phyloP scores from a whole-genome alignment of 2,329 filamentous ascomycete genomes.

The Aspergillus phoenicis region DNA sequence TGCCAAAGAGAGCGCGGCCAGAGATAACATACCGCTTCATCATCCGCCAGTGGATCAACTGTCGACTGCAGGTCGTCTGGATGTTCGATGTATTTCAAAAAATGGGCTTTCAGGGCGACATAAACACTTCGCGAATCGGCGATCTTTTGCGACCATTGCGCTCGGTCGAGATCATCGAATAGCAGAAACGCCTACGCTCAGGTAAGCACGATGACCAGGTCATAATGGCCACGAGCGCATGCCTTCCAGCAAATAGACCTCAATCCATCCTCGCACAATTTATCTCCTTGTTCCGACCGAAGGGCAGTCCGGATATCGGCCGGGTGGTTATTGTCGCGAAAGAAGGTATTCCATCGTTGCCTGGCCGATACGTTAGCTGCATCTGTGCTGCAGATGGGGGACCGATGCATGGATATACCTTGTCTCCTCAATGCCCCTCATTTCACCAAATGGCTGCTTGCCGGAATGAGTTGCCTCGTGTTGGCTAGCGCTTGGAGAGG shows the following conservation, averaged over 20 bases:
- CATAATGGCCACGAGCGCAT: constrained; percentile 17
- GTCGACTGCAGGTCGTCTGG: constrained; percentile 76
- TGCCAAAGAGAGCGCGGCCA: constrained; percentile 48
- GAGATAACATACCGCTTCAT: constrained; percentile 60
- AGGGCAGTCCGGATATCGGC: constrained; percentile 68
- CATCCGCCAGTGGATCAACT: constrained; percentile 83
- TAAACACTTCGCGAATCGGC: constrained; percentile 74
- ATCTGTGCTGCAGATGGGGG: background rate
- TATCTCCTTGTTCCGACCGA: constrained; percentile 60
- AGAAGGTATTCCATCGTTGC: constrained; percentile 68
- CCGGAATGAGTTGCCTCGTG: background rate
- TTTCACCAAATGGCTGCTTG: constrained; percentile 34
- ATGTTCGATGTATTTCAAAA: constrained; percentile 79
- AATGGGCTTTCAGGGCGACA: constrained; percentile 68
- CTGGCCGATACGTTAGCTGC: constrained; percentile 44
- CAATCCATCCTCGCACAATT: constrained; percentile 70
- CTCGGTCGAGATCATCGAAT: constrained; percentile 66
- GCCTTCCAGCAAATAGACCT: constrained; percentile 94
- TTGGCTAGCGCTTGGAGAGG: background rate
- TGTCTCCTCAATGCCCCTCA: constrained; percentile 59
- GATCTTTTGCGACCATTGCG: constrained; percentile 70
- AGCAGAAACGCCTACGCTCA: constrained; percentile 71
- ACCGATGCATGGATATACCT: constrained; percentile 41
- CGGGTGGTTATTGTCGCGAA: constrained; percentile 56
- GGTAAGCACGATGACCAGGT: constrained; percentile 25